Evolutionary conservation across 2,329 filamentous ascomycete genomes (phyloP), one percentile per base, ranked within the genome.

Genomic region (Trichoderma endophyticum): DNA sequence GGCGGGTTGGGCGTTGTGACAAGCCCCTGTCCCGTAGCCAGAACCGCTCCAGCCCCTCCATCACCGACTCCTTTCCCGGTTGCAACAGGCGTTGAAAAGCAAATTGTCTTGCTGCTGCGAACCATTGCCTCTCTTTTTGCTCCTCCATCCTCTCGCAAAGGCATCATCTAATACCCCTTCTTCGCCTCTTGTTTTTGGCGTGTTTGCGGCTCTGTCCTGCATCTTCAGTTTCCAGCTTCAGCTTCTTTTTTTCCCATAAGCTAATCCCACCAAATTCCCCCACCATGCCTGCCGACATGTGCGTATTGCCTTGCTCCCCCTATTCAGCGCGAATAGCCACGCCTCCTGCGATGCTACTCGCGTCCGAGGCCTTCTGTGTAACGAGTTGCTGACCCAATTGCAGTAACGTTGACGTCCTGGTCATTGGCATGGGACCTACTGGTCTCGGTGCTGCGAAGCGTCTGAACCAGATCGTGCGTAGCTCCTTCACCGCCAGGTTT

Each of bases 371-470:
- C 14, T 21, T 15, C 24, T 18, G 57, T 70, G 61, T 21, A 18
- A 43, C 77, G 78, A 71, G 79, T 73, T 36, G 28, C 18, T 69
- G 43, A 18, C 26, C 59, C 63, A 56, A 26, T 70, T 72, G 15
- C 83, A 97, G 94, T 83, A 91, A 94, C 80, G 94, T 98, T 82
- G 96, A 99, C 85, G 92, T 99, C 78, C 93, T 99, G 81, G 91
- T 99, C 84, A 98, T 98, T 86, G 96, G 96, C 81, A 95, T 95
- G 85, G 96, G 96, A 81, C 96, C 96, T 79, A 98, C 96, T 80
- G 96, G 96, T 85, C 90, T 98, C 78, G 96, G 96, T 88, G 96
- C 96, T 82, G 96, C 96, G 79, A 99, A 99, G 88, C 93, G 96
- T 82, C 90, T 99, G 77, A 92, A 98, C 84, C 96, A 99, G 85